A percentile compares a stretch with the other conserved stretches of the same genome.
Evolutionary conservation across 345 rosid genomes (phyloP).

Genomic region (Citrus australasica): DNA sequence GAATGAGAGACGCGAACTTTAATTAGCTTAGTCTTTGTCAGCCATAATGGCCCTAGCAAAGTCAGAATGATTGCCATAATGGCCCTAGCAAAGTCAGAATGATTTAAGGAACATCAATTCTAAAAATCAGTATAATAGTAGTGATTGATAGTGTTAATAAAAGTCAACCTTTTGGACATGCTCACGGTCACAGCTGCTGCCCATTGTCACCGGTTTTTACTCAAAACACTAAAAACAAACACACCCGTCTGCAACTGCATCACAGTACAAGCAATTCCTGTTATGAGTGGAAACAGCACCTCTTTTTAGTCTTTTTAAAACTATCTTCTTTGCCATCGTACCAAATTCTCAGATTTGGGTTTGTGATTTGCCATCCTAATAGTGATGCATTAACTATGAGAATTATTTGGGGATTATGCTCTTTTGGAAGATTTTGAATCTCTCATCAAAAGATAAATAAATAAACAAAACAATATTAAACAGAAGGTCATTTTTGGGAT

Average conservation of each 20-base stretch:
- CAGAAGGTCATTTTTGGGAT: not conserved
- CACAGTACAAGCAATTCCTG: conserved; percentile 14
- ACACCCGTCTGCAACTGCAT: conserved; percentile 13
- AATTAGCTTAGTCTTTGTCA: conserved; percentile 18
- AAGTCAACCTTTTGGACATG: conserved; percentile 38
- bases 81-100: conserved; percentile 29
- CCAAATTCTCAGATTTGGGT: not conserved
- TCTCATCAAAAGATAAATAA: not conserved
- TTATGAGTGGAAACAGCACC: conserved; percentile 17
- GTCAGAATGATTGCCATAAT: conserved; percentile 17
- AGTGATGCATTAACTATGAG: not conserved
- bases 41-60: conserved; percentile 32
- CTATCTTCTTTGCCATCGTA: not conserved
- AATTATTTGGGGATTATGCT: conserved; percentile 17
- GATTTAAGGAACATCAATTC: not conserved
- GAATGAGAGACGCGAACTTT: not conserved
- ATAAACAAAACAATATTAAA: not conserved
- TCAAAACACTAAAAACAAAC: not conserved
- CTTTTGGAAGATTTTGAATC: conserved; percentile 31
- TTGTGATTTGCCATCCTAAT: not conserved
- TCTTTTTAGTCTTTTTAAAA: not conserved
- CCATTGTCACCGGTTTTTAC: conserved; percentile 19
- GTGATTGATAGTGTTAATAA: conserved; percentile 30
- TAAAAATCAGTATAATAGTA: conserved; percentile 16
- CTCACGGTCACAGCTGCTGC: conserved; percentile 45